Conservation (phyloP, 257 asterid genomes). For the Plectranthus barbatus region DNA sequence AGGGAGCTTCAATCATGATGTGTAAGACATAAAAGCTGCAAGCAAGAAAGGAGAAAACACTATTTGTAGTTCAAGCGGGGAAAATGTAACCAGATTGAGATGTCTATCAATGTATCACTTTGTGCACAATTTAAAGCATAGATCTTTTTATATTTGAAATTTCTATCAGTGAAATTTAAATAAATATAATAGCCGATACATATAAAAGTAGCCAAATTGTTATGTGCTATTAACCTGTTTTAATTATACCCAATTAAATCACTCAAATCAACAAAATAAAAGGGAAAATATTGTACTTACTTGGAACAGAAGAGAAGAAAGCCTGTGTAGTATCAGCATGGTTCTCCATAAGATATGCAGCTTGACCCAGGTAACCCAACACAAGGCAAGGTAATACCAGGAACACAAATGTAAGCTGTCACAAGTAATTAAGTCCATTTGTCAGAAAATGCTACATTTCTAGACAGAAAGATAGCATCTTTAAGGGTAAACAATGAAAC, state of each 20-base stretch:
- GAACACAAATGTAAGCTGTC: slow-evolving; percentile 83
- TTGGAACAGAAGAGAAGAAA: slow-evolving; percentile 89
- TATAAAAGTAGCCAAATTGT: background rate
- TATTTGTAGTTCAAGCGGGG: background rate
- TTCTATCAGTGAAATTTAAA: background rate
- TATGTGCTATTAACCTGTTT: slow-evolving; percentile 11
- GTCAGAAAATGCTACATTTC: slow-evolving; percentile 17
- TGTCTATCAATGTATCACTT: slow-evolving; percentile 9
- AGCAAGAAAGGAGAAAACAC: background rate
- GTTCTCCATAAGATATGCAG: slow-evolving; percentile 95
- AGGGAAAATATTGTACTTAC: slow-evolving; percentile 33
- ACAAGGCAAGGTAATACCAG: slow-evolving; percentile 95
- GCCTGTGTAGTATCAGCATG: slow-evolving; percentile 92
- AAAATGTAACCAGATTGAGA: background rate
- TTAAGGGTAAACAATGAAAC: slow-evolving; percentile 1
- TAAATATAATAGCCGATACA: background rate
- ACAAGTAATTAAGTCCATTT: slow-evolving; percentile 11
- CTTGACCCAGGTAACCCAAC: slow-evolving; percentile 98
- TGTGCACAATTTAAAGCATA: background rate
- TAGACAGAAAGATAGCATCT: background rate
- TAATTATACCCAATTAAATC: slow-evolving; percentile 1
- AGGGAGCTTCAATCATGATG: slow-evolving; percentile 7
- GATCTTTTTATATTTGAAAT: background rate
- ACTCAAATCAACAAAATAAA: slow-evolving; percentile 7
- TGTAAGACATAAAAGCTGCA: background rate